phyloP scores from a whole-genome alignment of 306 rosid species.

The Luffa aegyptiaca region DNA sequence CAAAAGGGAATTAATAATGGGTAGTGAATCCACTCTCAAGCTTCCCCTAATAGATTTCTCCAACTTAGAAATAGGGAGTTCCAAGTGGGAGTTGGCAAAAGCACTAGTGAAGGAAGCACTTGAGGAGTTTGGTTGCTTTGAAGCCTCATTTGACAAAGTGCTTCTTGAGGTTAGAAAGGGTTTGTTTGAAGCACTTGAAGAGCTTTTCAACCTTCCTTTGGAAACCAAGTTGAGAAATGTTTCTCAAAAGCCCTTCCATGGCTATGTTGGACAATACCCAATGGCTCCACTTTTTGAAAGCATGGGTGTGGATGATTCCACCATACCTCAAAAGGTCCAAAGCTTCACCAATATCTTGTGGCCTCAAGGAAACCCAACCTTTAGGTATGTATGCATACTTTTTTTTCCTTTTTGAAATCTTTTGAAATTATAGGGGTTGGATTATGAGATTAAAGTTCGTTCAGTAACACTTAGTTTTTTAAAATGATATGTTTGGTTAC shows the following conservation, averaged over 20 bases:
- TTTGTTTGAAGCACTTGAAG: conserved; percentile 23
- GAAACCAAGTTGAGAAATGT: conserved; percentile 44
- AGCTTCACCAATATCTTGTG: conserved; percentile 26
- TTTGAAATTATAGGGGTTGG: neutral
- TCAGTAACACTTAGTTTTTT: neutral
- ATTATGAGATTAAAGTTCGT: no score
- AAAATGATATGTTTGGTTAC: neutral
- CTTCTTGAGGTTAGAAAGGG: conserved; percentile 27
- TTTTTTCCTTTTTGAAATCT: neutral
- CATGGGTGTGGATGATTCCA: conserved; percentile 50
- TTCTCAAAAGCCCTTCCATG: conserved; percentile 48
- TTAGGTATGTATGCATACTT: conserved; percentile 20
- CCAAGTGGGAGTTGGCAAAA: conserved; percentile 45
- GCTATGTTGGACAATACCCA: conserved; percentile 62
- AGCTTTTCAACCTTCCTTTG: conserved; percentile 62
- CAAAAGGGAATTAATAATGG: conserved; percentile 24
- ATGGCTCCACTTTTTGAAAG: conserved; percentile 50
- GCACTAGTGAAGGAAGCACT: conserved; percentile 44
- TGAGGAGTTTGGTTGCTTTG: conserved; percentile 59
- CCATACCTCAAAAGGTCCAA: conserved; percentile 26
- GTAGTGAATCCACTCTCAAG: conserved; percentile 24
- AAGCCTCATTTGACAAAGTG: conserved; percentile 42
- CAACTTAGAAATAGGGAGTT: conserved; percentile 11
- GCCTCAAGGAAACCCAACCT: conserved; percentile 51
- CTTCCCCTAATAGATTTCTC: conserved; percentile 56